These are phyloP conservation scores for Pugionium dolabratum DNA, from an alignment of 345 rosid species.

Conservation along the genomic window DNA sequence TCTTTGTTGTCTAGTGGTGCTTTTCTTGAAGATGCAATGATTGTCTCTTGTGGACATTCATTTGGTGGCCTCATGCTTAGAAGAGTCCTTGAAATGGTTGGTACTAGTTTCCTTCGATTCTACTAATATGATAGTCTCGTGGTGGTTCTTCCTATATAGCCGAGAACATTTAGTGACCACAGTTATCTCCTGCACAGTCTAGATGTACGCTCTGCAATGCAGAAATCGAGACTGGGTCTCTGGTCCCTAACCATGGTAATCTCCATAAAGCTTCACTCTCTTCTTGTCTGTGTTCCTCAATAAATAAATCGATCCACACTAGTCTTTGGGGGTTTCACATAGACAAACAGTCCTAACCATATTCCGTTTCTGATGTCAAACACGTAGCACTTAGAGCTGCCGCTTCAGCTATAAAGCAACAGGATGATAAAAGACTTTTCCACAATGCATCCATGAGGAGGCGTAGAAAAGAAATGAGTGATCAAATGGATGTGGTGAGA, in stretches of 20 bases:
- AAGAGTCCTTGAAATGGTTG: conserved; percentile 84
- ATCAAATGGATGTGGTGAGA: conserved; percentile 68
- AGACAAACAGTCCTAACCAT: conserved; percentile 17
- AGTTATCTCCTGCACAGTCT: conserved; percentile 64
- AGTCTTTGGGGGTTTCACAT: conserved; percentile 18
- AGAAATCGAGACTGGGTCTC: conserved; percentile 67
- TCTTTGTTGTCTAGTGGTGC: conserved; percentile 66
- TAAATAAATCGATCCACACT: background rate
- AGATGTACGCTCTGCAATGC: conserved; percentile 90
- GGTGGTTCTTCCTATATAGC: conserved; percentile 20
- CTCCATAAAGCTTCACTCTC: conserved; percentile 30
- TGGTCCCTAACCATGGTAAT: conserved; percentile 86
- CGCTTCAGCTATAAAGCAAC: conserved; percentile 82
- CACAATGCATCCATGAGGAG: conserved; percentile 89
- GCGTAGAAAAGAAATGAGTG: conserved; percentile 91
- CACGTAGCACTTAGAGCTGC: conserved; percentile 93
- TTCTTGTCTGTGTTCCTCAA: conserved; percentile 12
- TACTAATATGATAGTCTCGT: too few species aligned
- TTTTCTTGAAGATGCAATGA: conserved; percentile 94
- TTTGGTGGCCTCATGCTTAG: conserved; percentile 96
- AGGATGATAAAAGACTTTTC: conserved; percentile 87
- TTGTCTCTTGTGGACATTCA: conserved; percentile 96
- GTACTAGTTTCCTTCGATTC: conserved; percentile 26
- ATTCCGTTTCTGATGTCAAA: conserved; percentile 15
- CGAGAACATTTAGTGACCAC: conserved; percentile 38